Evolutionary conservation across 1,139 yeast genomes (phyloP).

Genomic region (Trichomonascaceae sp.): DNA sequence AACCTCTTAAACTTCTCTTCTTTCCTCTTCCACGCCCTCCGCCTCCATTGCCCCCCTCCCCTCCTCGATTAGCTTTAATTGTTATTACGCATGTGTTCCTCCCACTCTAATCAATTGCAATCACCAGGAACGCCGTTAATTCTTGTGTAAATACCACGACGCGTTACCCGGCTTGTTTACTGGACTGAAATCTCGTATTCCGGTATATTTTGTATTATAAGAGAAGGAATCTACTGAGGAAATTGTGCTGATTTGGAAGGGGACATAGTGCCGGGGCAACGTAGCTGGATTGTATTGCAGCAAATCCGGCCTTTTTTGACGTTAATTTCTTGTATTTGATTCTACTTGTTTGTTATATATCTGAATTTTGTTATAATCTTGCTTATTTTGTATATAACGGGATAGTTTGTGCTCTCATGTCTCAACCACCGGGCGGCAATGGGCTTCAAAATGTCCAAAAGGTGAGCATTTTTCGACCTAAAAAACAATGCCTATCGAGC

Average conservation of each 20-base stretch:
- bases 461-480: not conserved
- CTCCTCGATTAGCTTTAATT: not conserved
- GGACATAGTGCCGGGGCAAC: not conserved
- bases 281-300: not conserved
- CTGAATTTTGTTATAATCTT: not conserved
- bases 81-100: not conserved
- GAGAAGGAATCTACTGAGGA: not conserved
- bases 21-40: not conserved
- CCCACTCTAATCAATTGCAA: not conserved
- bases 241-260: not conserved
- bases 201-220: not conserved
- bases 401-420: not conserved
- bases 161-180: not conserved
- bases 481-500: not conserved
- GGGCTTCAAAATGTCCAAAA: slow-evolving; percentile 6
- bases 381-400: slow-evolving; percentile 1
- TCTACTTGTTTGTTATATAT: not conserved
- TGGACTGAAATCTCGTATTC: not conserved
- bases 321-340: not conserved
- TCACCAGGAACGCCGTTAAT: not conserved
- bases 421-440: slow-evolving; percentile 1
- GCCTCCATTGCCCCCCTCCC: not conserved
- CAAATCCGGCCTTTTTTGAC: not conserved
- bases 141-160: not conserved
- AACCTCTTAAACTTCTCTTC: not conserved